Conservation (phyloP, 306 rosid genomes). For the Quercus berberidifolia region DNA sequence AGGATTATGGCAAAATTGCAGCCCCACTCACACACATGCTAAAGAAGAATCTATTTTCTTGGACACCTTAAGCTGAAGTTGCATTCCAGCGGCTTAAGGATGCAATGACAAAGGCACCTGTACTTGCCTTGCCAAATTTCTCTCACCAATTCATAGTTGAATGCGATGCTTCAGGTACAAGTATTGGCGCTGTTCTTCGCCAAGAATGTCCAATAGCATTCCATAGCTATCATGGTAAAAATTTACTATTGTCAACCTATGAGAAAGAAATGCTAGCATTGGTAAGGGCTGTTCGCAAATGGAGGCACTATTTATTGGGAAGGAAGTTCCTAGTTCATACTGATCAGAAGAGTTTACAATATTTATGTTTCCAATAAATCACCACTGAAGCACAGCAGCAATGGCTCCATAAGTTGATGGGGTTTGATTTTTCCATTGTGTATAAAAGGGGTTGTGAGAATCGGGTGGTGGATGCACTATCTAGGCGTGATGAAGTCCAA, state of each 20-base stretch:
- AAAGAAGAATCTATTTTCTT: no score
- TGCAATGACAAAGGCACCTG: no score
- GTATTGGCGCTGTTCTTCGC: background rate
- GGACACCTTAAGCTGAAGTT: no score
- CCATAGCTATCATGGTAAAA: background rate
- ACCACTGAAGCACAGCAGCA: no score
- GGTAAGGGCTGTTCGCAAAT: background rate
- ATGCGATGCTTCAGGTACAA: background rate
- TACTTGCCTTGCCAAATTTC: no score
- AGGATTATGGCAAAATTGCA: no score
- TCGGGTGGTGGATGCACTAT: background rate
- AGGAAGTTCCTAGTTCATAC: background rate
- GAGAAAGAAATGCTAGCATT: background rate
- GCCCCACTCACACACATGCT: no score
- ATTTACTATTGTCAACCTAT: background rate
- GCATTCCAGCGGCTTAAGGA: no score
- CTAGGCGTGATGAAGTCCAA: background rate
- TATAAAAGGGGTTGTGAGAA: background rate
- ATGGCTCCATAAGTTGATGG: no score
- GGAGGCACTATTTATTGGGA: background rate
- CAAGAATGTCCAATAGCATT: background rate
- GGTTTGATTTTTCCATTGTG: no score
- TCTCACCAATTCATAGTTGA: background rate
- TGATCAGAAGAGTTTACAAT: no score
- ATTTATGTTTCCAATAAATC: no score